These are phyloP conservation scores for Haplosporangium sp. DNA, from an alignment of 371 early-diverging fungal species.

Conservation along the genomic window DNA sequence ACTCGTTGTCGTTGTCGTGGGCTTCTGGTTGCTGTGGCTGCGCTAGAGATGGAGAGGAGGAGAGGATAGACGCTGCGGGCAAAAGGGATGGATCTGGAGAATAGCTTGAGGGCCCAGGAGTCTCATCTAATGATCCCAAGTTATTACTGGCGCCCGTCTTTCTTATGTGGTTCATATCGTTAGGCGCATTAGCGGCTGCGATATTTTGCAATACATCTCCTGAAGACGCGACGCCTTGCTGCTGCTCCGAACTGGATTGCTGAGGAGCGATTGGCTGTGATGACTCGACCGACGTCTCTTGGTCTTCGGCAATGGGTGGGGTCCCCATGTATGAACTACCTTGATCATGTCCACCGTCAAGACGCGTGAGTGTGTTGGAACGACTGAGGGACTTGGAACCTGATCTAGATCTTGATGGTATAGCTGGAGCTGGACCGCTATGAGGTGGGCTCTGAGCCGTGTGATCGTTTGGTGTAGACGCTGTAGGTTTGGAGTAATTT, in stretches of 20 bases:
- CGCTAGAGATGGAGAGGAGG: not conserved
- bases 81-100: constrained; percentile 24
- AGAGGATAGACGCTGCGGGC: constrained; percentile 17
- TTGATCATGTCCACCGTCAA: constrained; percentile 14
- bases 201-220: not conserved
- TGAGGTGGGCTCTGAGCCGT: constrained; percentile 10
- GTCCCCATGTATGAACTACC: constrained; percentile 9
- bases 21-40: constrained; percentile 1
- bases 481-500: constrained; percentile 11
- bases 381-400: constrained; percentile 38
- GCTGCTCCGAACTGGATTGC: not conserved
- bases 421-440: constrained; percentile 11
- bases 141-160: constrained; percentile 22
- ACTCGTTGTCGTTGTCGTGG: not conserved
- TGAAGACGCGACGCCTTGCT: not conserved
- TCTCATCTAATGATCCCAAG: constrained; percentile 1
- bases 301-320: constrained; percentile 38
- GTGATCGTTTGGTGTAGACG: constrained; percentile 10
- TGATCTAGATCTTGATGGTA: constrained; percentile 37
- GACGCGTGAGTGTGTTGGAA: constrained; percentile 22
- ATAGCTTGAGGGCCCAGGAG: not conserved
- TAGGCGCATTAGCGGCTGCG: not conserved
- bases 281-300: constrained; percentile 10
- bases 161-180: not conserved
- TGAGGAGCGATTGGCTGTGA: not conserved